Evolutionary conservation across 176 grass and related monocot genomes (phyloP), one percentile per base, ranked within the genome.

Genomic region (Chrysopogon serrulatus): DNA sequence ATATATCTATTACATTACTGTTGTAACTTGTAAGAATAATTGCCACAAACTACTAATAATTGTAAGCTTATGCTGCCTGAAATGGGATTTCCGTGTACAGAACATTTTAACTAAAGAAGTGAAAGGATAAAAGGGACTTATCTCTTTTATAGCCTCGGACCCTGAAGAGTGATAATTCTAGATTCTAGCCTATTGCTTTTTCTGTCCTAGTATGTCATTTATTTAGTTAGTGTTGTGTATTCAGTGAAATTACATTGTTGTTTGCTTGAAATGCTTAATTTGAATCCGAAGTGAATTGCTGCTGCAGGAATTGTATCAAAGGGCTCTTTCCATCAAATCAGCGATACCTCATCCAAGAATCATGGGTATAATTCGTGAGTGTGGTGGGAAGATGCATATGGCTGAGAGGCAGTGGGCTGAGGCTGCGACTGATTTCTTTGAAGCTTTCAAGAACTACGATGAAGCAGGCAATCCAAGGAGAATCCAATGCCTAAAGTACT

Each of bases 381-480:
- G 96, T 87, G 96, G 96, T 79, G 96, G 96, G 64, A 99, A 99
- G 90, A 99, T 99, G 96, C 96, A 99, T 79, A 99, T 99, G 96
- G 93, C 96, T 85, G 96, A 98, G 85, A 92, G 96, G 28, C 91
- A 93, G 61, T 99, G 96, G 96, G 89, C 80, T 10, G 93, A 94
- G 26, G 93, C 96, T 73, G 96, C 93, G 4, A 99, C 96, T 36
- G 96, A 98, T 90, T 99, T 99, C 91, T 99, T 99, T 75, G 96
- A 99, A 81, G 96, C 96, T 82, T 98, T 99, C 86, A 98, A 98
- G 82, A 98, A 98, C 63, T 98, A 98, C n/a, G 96, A 98, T 90
- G 93, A 98, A 93, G 96, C 96, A 75, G 96, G 96, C 57, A 98
- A 95, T 76, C 93, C 91, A 26, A 87, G 93, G 71, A 88, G 93